phyloP scores from a whole-genome alignment of 106 monocot species.

The Phalaenopsis aphrodite region DNA sequence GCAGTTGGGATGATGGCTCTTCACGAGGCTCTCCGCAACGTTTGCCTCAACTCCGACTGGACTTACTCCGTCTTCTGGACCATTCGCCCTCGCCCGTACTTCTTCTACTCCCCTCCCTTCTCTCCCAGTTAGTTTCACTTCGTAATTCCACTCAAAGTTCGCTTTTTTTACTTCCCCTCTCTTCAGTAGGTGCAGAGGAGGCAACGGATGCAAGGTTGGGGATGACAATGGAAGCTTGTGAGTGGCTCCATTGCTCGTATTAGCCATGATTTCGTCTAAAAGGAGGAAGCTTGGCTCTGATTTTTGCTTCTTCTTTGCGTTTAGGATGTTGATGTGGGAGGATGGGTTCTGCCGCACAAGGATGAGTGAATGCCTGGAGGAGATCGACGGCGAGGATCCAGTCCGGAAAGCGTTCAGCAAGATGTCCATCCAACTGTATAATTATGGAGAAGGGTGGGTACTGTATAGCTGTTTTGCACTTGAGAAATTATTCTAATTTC shows the following conservation, averaged over 20 bases:
- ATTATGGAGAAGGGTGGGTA: constrained; percentile 99
- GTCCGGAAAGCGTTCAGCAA: constrained; percentile 91
- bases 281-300: not conserved
- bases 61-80: constrained; percentile 98
- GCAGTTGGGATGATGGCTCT: constrained; percentile 87
- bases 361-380: constrained; percentile 47
- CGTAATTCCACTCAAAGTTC: not conserved
- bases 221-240: constrained; percentile 92
- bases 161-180: not conserved
- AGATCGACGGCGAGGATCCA: constrained; percentile 68
- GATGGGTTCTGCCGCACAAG: constrained; percentile 81
- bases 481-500: not conserved
- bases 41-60: constrained; percentile 88
- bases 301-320: not conserved
- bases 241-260: constrained; percentile 13
- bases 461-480: constrained; percentile 42
- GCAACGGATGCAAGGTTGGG: constrained; percentile 92
- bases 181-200: constrained; percentile 72
- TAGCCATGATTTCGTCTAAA: not conserved
- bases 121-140: not conserved
- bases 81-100: constrained; percentile 84
- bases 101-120: not conserved
- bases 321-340: constrained; percentile 96
- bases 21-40: constrained; percentile 83
- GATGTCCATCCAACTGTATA: constrained; percentile 97